Conservation (phyloP, 164 flowering plant genomes). For the Cinnamomum chago region DNA sequence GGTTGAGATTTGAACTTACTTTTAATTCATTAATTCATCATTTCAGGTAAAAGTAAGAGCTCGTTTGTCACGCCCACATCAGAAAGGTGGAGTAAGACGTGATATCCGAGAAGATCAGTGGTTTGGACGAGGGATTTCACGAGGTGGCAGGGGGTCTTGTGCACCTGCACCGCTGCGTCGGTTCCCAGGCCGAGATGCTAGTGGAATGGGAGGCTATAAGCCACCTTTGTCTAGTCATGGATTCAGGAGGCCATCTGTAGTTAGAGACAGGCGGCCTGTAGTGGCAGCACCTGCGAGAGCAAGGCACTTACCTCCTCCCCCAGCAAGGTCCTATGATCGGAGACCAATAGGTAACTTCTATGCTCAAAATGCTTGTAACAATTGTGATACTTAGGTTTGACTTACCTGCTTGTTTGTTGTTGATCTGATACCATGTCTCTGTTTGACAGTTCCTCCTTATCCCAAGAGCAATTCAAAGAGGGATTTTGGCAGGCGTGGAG, state of each 20-base stretch:
- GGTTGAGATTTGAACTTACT: neutral
- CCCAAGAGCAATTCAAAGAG: no score
- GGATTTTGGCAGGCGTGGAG: no score
- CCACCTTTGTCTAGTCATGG: slow-evolving; percentile 39
- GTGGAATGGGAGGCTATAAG: slow-evolving; percentile 39
- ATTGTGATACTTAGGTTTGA: neutral
- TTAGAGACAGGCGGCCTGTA: slow-evolving; percentile 63
- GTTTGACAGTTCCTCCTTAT: no score
- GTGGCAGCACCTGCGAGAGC: slow-evolving; percentile 54
- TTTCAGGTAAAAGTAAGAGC: no score
- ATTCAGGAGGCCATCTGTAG: slow-evolving; percentile 46
- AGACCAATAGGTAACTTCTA: slow-evolving; percentile 58
- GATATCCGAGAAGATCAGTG: no score
- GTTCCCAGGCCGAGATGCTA: slow-evolving; percentile 37
- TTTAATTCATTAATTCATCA: neutral
- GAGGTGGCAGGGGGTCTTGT: no score
- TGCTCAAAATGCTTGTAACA: neutral
- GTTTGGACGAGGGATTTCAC: no score
- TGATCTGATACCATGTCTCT: neutral
- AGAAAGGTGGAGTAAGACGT: no score
- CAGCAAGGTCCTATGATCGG: slow-evolving; percentile 69
- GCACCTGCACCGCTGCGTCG: no score
- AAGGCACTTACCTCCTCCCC: slow-evolving; percentile 62
- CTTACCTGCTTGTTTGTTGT: neutral
- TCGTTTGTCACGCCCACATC: no score